These are phyloP conservation scores for Entomortierella chlamydospora DNA, from an alignment of 192 early-diverging fungal species.

Conservation along the genomic window DNA sequence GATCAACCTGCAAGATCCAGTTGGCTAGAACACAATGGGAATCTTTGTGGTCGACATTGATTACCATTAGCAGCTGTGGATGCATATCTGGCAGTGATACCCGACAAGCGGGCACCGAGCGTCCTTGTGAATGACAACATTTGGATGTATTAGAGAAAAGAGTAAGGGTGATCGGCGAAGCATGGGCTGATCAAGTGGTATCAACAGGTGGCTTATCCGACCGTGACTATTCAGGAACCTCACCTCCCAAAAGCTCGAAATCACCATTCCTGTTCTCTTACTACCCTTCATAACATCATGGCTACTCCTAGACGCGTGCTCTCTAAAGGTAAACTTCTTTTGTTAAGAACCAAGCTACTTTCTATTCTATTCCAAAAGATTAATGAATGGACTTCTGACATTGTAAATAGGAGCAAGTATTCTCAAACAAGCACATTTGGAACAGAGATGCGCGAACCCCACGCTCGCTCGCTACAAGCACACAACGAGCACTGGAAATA, in stretches of 20 bases:
- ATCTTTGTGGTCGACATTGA: background rate
- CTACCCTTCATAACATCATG: background rate
- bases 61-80: slow-evolving; percentile 52
- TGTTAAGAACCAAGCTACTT: background rate
- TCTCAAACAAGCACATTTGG: slow-evolving; percentile 15
- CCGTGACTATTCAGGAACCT: no score
- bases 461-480: slow-evolving; percentile 13
- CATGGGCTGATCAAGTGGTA: background rate
- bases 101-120: slow-evolving; percentile 38
- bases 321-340: slow-evolving; percentile 10
- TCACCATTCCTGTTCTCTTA: background rate
- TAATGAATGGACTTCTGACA: no score
- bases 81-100: slow-evolving; percentile 39
- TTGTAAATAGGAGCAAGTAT: slow-evolving; percentile 15
- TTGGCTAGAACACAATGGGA: no score
- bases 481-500: background rate
- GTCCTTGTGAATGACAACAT: slow-evolving; percentile 51
- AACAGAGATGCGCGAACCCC: slow-evolving; percentile 15
- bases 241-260: no score
- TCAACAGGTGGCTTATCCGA: slow-evolving; percentile 22
- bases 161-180: slow-evolving; percentile 1
- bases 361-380: no score
- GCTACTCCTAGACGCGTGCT: slow-evolving; percentile 11
- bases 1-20: background rate
- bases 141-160: background rate